Percentiles rank a stretch among this genome's conserved stretches.
phyloP scores from a whole-genome alignment of 2,329 filamentous ascomycete species.

The Phaeosphaeriaceae sp. region DNA sequence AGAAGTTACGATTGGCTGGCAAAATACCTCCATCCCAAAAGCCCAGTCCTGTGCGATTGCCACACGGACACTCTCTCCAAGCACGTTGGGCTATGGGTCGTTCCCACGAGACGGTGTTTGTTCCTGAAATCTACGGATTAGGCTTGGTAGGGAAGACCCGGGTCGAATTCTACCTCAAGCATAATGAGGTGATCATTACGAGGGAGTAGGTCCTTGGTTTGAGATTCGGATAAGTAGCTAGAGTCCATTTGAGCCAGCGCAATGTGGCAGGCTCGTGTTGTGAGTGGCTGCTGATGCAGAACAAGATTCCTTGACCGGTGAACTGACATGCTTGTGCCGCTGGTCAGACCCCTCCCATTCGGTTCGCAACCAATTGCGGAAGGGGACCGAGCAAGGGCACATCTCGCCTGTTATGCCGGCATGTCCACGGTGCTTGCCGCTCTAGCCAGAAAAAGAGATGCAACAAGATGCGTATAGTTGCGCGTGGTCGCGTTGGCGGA shows the following conservation, averaged over 20 bases:
- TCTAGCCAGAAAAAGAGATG: no score
- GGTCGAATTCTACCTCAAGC: constrained; percentile 53
- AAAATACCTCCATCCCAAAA: constrained; percentile 44
- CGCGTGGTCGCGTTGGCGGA: no score
- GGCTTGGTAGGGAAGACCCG: constrained; percentile 52
- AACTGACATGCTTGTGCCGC: no score
- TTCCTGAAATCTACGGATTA: constrained; percentile 52
- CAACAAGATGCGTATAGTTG: no score
- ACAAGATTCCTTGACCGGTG: constrained; percentile 31
- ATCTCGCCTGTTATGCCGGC: no score
- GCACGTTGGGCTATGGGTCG: constrained; percentile 48
- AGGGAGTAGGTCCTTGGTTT: constrained; percentile 45
- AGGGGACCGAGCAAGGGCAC: no score
- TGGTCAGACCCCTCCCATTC: no score
- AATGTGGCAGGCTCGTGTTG: constrained; percentile 48
- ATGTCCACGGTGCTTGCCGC: no score
- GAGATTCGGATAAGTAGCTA: constrained; percentile 48
- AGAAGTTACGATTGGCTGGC: no score
- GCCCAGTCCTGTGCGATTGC: constrained; percentile 52
- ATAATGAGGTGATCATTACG: constrained; percentile 55
- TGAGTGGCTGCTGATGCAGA: constrained; percentile 52
- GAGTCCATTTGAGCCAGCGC: constrained; percentile 41
- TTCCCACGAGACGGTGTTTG: constrained; percentile 52
- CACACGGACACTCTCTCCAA: constrained; percentile 50
- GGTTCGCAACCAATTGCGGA: no score